Percentiles rank a stretch among this genome's conserved stretches.
Conservation (phyloP, 306 rosid genomes). For the Fagus sylvatica region DNA sequence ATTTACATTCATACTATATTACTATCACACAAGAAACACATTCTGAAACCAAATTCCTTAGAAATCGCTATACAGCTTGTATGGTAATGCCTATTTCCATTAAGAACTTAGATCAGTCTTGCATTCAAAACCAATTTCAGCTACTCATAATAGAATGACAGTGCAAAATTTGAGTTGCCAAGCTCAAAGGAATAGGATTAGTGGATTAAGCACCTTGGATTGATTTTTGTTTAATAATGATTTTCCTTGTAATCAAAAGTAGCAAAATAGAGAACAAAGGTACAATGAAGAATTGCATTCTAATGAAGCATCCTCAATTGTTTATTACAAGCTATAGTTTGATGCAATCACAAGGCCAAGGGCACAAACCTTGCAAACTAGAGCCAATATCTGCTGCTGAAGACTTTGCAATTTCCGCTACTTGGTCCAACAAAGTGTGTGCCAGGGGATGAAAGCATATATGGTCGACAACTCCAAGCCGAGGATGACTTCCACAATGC, state of each 20-base stretch:
- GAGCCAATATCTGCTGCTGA: slow-evolving; percentile 60
- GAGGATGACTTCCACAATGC: slow-evolving; percentile 84
- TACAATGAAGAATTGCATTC: neutral
- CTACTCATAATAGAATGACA: neutral
- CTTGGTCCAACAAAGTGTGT: slow-evolving; percentile 60
- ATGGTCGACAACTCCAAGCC: slow-evolving; percentile 88
- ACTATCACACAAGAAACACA: neutral
- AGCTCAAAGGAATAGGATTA: neutral
- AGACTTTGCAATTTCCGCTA: slow-evolving; percentile 58
- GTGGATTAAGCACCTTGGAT: neutral
- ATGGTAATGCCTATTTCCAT: neutral
- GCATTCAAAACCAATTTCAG: neutral
- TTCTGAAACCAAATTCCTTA: neutral
- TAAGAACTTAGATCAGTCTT: neutral
- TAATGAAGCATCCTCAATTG: neutral
- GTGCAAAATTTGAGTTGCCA: neutral
- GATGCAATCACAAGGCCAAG: neutral
- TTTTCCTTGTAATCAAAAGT: neutral
- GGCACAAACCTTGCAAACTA: slow-evolving; percentile 70
- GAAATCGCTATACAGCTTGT: neutral
- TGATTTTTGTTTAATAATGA: neutral
- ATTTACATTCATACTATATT: slow-evolving; percentile 13
- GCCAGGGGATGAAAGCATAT: slow-evolving; percentile 82
- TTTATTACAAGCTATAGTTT: neutral
- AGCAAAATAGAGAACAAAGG: neutral